Evolutionary conservation across 805 yeast genomes (phyloP).

Genomic region (Metschnikowia arizonensis): DNA sequence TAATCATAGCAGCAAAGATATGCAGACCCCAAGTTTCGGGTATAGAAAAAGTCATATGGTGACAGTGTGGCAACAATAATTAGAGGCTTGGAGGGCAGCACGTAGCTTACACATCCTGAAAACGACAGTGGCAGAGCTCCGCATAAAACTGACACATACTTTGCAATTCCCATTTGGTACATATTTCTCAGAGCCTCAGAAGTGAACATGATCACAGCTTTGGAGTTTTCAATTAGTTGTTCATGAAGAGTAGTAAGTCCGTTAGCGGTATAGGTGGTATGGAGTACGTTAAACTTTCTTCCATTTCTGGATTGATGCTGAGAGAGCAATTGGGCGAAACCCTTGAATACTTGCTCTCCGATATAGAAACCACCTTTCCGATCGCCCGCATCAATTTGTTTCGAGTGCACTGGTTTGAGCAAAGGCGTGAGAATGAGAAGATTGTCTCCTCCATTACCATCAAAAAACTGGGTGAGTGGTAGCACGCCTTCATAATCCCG

Average conservation of each 20-base stretch:
- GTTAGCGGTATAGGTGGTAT: conserved; percentile 55
- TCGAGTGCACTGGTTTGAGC: conserved; percentile 33
- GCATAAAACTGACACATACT: conserved; percentile 53
- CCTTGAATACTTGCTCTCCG: conserved; percentile 52
- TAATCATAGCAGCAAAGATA: conserved; percentile 61
- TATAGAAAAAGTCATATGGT: conserved; percentile 59
- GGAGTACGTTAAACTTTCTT: conserved; percentile 43
- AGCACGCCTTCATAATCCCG: conserved; percentile 49
- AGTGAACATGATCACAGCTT: conserved; percentile 49
- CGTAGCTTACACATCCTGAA: conserved; percentile 17
- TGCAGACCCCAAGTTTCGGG: conserved; percentile 50
- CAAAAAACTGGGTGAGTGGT: conserved; percentile 44
- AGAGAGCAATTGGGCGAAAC: conserved; percentile 44
- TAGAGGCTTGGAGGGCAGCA: conserved; percentile 45
- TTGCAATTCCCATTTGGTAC: conserved; percentile 59
- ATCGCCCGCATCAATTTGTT: conserved; percentile 7
- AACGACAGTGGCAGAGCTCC: conserved; percentile 38
- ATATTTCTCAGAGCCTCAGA: conserved; percentile 57
- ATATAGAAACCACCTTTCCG: conserved; percentile 24
- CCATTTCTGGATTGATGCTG: conserved; percentile 31
- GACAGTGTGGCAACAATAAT: conserved; percentile 58
- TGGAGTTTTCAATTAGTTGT: conserved; percentile 46
- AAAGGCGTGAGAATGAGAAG: conserved; percentile 37
- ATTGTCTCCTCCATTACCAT: conserved; percentile 23
- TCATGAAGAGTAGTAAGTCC: conserved; percentile 56